Evolutionary conservation across 2,329 filamentous ascomycete genomes (phyloP), one percentile per base, ranked within the genome.

Genomic region (Aspergillus sp.): DNA sequence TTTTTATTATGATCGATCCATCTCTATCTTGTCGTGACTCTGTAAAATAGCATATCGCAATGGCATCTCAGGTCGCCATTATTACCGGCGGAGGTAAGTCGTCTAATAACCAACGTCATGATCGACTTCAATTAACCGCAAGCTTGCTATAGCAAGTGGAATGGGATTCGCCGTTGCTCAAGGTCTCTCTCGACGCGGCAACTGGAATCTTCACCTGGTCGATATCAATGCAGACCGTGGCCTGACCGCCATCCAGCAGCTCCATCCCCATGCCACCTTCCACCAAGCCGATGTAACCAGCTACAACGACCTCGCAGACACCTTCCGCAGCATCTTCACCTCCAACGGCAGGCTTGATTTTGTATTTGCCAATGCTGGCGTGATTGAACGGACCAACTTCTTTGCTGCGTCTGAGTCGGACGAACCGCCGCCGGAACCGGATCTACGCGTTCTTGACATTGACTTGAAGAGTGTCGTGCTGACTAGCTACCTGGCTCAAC

Each of bases 291-390:
- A 38, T 19, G 27, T 70, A 4, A 59, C 56, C 7, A 47, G 60
- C 42, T 73, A 72, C 54, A 19, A 53, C 2, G 46, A 60, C 28
- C 43, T 70, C 7, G 53, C 60, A 3, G 42, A 46, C 5, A 57
- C 57, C 2, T 74, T 74, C 43, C 60, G 72, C 31, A 48, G 45
- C 5, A 54, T 67, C 8, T 75, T 68, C 56, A 52, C 57, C 6
- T 45, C 50, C 3, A 53, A 61, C 8, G 53, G 61, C 5, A 57
- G 65, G 3, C 33, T 76, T n/a, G 72, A 76, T 54, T 73, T 75
- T 45, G 71, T 75, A 28, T 76, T 71, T 47, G 72, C 70, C 11
- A 76, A 76, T 44, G 73, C 72, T 1, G 72, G 72, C 3, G 66
- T 72, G n/a, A 57, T 72, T 6, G 69, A 73, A 37, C 51, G 59